Percentiles rank a stretch among this genome's conserved stretches.
Conservation (phyloP, 2,329 filamentous ascomycete genomes). For the Paecilomyces sp. region DNA sequence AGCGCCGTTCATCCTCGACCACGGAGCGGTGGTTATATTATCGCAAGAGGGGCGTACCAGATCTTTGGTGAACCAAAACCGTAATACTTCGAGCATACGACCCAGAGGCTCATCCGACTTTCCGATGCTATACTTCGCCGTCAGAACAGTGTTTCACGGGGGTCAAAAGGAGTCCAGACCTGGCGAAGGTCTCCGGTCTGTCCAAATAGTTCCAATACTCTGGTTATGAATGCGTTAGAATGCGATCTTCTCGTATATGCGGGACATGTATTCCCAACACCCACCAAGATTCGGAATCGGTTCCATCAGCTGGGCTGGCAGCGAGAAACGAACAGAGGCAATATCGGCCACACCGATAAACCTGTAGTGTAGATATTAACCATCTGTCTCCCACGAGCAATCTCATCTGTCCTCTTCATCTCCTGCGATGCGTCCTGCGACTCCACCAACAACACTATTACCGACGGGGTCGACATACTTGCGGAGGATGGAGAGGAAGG, state of each 20-base stretch:
- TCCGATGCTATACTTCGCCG: slow-evolving; percentile 52
- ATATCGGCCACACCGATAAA: slow-evolving; percentile 97
- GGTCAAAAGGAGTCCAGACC: slow-evolving; percentile 33
- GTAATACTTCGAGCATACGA: slow-evolving; percentile 87
- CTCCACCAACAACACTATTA: background rate
- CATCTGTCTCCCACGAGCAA: background rate
- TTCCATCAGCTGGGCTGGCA: slow-evolving; percentile 91
- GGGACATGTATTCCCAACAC: slow-evolving; percentile 12
- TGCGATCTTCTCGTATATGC: slow-evolving; percentile 1
- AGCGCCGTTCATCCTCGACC: slow-evolving; percentile 8
- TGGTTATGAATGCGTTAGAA: slow-evolving; percentile 21
- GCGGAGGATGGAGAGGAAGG: slow-evolving; percentile 78
- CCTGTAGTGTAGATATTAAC: slow-evolving; percentile 40
- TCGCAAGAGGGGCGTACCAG: slow-evolving; percentile 43
- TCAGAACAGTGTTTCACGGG: slow-evolving; percentile 26
- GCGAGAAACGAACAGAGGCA: slow-evolving; percentile 88
- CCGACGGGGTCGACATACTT: slow-evolving; percentile 53
- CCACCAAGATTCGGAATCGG: slow-evolving; percentile 82
- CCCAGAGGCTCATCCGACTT: slow-evolving; percentile 87
- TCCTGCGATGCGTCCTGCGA: background rate
- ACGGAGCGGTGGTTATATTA: background rate
- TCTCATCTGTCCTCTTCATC: slow-evolving; percentile 3
- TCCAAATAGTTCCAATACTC: slow-evolving; percentile 99
- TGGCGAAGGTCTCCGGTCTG: slow-evolving; percentile 80
- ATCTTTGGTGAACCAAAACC: slow-evolving; percentile 99